Base-by-base conservation (phyloP, 2,329 filamentous ascomycete species). In the Pyrenochaeta sp. region DNA sequence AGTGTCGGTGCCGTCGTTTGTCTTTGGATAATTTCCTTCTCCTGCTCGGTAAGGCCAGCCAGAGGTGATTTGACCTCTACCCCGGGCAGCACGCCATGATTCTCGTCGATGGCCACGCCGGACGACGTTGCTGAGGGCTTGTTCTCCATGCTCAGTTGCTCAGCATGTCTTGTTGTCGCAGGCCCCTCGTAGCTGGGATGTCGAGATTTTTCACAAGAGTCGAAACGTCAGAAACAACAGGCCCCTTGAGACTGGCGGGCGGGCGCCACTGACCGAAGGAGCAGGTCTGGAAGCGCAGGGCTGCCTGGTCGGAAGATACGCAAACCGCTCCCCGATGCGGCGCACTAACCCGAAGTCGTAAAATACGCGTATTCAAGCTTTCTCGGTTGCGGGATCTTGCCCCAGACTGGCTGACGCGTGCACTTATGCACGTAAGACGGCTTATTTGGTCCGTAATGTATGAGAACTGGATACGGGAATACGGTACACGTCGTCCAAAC, bases 1-100 rank as follows among this genome's bases (percentile, higher is more conserved):
- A 79, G 69, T 1, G 72, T 70, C 1, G 81, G 81, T 19, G 79
- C 77, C 30, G 79, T 74, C 22, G 80, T 55, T 50, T 83, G 81
- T 56, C 66, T 60, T 36, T 76, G 67, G 56, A 77, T 74, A 24
- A 77, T 76, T 5, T 68, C 58, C 59, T 72, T 72, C 61, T 77
- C 74, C 50, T 73, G 65, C 6, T 73, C 72, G 54, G 59, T 75
- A 36, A 76, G 66, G 9, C 59, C 57, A 40, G 66, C 64, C 32
- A 62, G 65, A n/a, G 69, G 62, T 25, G 65, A 61, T 50, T 57
- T 65, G 48, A 58, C 57, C 62, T 66, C 69, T 55, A 66, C 67
- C 27, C 64, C 66, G 10, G 57, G 56, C 10, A 52, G 47, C 27
- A 63, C 54, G 34, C 59, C 62, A 64, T 62, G 61, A 54, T 72